These are phyloP conservation scores for Pinus taeda DNA, from an alignment of 75 land plant genomes.

Conservation along the genomic window DNA sequence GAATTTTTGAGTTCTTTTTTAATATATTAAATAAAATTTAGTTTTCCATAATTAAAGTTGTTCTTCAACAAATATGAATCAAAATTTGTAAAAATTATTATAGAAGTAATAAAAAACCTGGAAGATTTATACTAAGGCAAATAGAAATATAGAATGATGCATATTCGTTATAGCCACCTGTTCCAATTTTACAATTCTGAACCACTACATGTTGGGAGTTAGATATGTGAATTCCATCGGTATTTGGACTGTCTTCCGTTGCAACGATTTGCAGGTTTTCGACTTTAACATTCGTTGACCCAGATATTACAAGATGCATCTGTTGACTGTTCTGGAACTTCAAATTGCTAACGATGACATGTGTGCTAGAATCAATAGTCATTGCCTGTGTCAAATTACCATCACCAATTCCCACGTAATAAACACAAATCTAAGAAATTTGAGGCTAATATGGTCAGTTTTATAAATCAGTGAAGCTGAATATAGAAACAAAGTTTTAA, in stretches of 20 bases:
- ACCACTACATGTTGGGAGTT: no score
- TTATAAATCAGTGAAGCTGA: background rate
- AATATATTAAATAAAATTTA: no score
- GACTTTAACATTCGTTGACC: slow-evolving; percentile 43
- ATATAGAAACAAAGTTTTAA: background rate
- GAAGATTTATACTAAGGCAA: no score
- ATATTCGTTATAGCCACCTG: no score
- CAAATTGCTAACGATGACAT: slow-evolving; percentile 51
- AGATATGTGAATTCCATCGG: slow-evolving; percentile 88
- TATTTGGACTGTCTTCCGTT: slow-evolving; percentile 87
- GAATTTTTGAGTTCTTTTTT: no score
- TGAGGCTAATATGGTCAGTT: slow-evolving; percentile 3
- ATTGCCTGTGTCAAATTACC: slow-evolving; percentile 50
- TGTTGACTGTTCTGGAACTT: slow-evolving; percentile 72
- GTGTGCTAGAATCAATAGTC: slow-evolving; percentile 47
- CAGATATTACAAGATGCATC: slow-evolving; percentile 68
- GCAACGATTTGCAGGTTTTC: slow-evolving; percentile 39
- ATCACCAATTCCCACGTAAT: no score
- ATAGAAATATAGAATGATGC: no score
- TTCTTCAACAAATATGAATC: no score
- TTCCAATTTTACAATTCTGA: no score
- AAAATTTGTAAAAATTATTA: no score
- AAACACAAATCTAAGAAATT: background rate
- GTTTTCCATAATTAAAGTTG: no score
- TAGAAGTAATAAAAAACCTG: no score